These are phyloP conservation scores for Trichoderma lentiforme DNA, from an alignment of 2,329 filamentous ascomycete genomes.

Conservation along the genomic window DNA sequence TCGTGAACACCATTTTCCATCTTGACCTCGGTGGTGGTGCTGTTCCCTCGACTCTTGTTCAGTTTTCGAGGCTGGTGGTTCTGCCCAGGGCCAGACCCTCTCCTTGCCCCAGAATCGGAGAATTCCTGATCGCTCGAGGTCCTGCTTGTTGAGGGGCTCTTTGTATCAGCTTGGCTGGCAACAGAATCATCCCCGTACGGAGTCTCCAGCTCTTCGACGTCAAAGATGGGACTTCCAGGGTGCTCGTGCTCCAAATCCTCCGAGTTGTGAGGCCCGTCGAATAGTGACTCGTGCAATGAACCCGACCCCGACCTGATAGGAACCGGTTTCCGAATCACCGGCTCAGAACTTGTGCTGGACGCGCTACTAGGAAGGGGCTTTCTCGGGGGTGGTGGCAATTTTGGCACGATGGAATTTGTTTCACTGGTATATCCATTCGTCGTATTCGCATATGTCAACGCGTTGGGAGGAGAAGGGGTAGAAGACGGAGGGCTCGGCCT, in stretches of 20 bases:
- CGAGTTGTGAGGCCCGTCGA: constrained; percentile 32
- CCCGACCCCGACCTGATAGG: constrained; percentile 23
- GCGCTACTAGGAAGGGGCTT: constrained; percentile 16
- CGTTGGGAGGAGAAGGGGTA: constrained; percentile 8
- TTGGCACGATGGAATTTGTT: constrained; percentile 1
- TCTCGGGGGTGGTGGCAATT: constrained; percentile 14
- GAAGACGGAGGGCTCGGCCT: not conserved
- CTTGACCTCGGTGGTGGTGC: constrained; percentile 32
- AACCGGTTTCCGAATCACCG: constrained; percentile 10
- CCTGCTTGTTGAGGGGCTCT: constrained; percentile 26
- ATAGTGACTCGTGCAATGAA: constrained; percentile 33
- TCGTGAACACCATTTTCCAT: constrained; percentile 16
- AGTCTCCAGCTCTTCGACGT: constrained; percentile 23
- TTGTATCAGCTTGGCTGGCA: constrained; percentile 15
- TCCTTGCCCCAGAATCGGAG: constrained; percentile 29
- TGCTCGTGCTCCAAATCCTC: constrained; percentile 21
- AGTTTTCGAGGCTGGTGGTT: constrained; percentile 42
- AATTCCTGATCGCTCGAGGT: constrained; percentile 35
- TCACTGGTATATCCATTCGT: constrained; percentile 13
- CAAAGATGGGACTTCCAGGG: constrained; percentile 28
- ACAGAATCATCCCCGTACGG: constrained; percentile 4
- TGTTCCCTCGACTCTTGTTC: constrained; percentile 39
- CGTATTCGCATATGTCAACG: not conserved
- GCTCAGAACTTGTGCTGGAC: constrained; percentile 9
- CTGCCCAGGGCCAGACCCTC: constrained; percentile 25